These are phyloP conservation scores for Spinellus fusiger DNA, from an alignment of 192 early-diverging fungal species.

Conservation along the genomic window DNA sequence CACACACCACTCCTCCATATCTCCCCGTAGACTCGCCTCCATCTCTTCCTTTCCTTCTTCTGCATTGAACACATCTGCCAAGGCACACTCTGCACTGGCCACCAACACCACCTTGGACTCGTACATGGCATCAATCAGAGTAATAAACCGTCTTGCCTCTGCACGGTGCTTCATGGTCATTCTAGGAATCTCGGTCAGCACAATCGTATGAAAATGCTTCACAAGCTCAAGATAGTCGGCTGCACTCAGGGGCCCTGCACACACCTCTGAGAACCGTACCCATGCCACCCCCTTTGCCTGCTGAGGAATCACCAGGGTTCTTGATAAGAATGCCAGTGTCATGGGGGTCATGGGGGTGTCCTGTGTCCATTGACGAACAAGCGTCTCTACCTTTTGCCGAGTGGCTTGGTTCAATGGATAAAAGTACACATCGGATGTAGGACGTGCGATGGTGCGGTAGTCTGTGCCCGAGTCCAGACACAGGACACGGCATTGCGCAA, in stretches of 20 bases:
- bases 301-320: slow-evolving; percentile 60
- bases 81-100: slow-evolving; percentile 61
- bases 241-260: slow-evolving; percentile 65
- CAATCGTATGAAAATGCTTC: slow-evolving; percentile 62
- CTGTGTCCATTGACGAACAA: slow-evolving; percentile 31
- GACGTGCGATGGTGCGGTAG: slow-evolving; percentile 68
- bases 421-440: slow-evolving; percentile 62
- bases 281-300: slow-evolving; percentile 63
- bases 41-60: slow-evolving; percentile 41
- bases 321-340: slow-evolving; percentile 68
- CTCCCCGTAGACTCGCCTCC: slow-evolving; percentile 40
- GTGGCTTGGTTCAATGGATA: slow-evolving; percentile 56
- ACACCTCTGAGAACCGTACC: slow-evolving; percentile 75
- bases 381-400: slow-evolving; percentile 35
- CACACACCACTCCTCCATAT: slow-evolving; percentile 57
- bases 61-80: slow-evolving; percentile 68
- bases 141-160: slow-evolving; percentile 90
- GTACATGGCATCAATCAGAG: slow-evolving; percentile 89
- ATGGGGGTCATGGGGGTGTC: slow-evolving; percentile 32
- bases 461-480: slow-evolving; percentile 87
- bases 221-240: slow-evolving; percentile 89
- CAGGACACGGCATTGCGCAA: slow-evolving; percentile 73
- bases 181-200: slow-evolving; percentile 73
- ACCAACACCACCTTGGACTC: slow-evolving; percentile 72
- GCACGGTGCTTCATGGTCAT: slow-evolving; percentile 70